These are phyloP conservation scores for Colletotrichum sp. DNA, from an alignment of 2,329 filamentous ascomycete species.

Conservation along the genomic window DNA sequence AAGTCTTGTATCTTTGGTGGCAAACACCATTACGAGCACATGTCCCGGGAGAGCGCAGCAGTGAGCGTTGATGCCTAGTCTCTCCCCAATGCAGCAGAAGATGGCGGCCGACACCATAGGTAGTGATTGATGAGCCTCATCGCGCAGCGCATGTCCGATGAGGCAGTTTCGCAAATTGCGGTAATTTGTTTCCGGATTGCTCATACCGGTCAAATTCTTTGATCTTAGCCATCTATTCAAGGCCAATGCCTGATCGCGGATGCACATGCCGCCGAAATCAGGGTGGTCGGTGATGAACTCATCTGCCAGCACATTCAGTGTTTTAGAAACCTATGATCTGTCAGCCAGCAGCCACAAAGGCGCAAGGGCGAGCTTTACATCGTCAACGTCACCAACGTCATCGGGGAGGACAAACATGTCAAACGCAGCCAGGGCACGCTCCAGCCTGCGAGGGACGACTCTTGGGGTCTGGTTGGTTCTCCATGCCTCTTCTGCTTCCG, in stretches of 20 bases:
- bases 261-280: slow-evolving; percentile 60
- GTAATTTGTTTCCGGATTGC: slow-evolving; percentile 70
- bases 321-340: slow-evolving; percentile 57
- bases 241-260: slow-evolving; percentile 70
- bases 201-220: slow-evolving; percentile 73
- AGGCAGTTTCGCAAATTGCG: slow-evolving; percentile 86
- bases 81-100: slow-evolving; percentile 79
- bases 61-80: slow-evolving; percentile 76
- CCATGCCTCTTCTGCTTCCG: background rate
- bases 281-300: slow-evolving; percentile 60
- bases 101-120: slow-evolving; percentile 88
- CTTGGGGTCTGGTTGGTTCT: background rate
- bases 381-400: slow-evolving; percentile 73
- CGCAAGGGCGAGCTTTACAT: slow-evolving; percentile 53
- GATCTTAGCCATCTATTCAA: slow-evolving; percentile 73
- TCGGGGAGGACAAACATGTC: slow-evolving; percentile 88
- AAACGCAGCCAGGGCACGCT: slow-evolving; percentile 80
- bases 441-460: slow-evolving; percentile 49
- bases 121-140: slow-evolving; percentile 76
- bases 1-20: slow-evolving; percentile 64
- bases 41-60: slow-evolving; percentile 86
- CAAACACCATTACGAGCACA: slow-evolving; percentile 79
- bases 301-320: slow-evolving; percentile 68
- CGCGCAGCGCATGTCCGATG: slow-evolving; percentile 79
- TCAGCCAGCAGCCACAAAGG: slow-evolving; percentile 8